Base-by-base conservation (phyloP, 176 grass and related monocot species). In the Eremochloa ophiuroides region DNA sequence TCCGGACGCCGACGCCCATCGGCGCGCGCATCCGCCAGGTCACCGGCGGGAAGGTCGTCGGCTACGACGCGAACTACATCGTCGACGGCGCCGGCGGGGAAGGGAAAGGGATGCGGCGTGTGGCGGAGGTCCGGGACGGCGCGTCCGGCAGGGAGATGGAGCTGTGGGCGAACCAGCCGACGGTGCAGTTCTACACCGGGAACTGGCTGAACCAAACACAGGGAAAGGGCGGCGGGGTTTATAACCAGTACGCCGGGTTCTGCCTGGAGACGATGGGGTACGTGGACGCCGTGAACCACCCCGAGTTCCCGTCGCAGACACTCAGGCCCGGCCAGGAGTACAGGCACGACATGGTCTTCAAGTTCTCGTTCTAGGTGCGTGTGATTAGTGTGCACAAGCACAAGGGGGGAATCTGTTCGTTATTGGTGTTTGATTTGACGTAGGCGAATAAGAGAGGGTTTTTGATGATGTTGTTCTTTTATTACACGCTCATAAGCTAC, bases 211-310 rank as follows among this genome's bases (percentile, higher is more conserved):
- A 89, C 34, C 23, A 84, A 48, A 69, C 71, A 23, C 81, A 33
- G 50, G 95, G 92, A 2, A 98, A 98, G 85, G 88, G 34, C 2
- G 95, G 92, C 9, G 51, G 64, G 41, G 66, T 91, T 23, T 98
- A 98, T 68, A 12, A 38, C 6, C 68, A 41, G 34, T 70, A 93
- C 55, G 84, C 16, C 3, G 95, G 29, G 9, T 77, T 94, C 34
- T 79, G 70, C 31, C 17, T 93, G 23, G 95, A 98, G 92, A 91
- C 94, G 35, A 88, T 89, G 79, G 95, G 85, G 10, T 97, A 92
- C 42, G 80, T 84, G 0, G 95, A 97, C 75, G 89, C 92, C 17
- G 92, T 94, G 77, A 97, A 97, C 83, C 92, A 94, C 69, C 89
- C 92, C 0, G 89, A 94, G 56, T 94, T 97, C 60, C 92, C 95